Evolutionary conservation across 805 yeast species (phyloP).

Genomic region (Kluyveromyces siamensis): DNA sequence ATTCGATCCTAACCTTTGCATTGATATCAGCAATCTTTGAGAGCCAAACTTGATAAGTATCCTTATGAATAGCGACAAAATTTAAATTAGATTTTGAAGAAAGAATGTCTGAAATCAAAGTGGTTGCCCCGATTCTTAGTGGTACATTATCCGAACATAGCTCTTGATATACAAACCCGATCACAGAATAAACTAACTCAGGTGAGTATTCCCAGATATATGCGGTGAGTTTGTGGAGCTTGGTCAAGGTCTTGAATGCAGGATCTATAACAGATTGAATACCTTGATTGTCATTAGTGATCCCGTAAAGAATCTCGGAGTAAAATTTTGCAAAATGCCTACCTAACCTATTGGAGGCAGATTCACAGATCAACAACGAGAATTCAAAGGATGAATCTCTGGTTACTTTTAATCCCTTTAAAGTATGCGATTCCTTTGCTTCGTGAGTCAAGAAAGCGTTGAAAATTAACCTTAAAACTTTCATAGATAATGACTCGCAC

Average conservation of each 20-base stretch:
- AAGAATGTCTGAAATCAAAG: slow-evolving; percentile 61
- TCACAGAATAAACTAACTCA: slow-evolving; percentile 58
- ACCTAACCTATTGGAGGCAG: slow-evolving; percentile 64
- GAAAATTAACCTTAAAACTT: slow-evolving; percentile 53
- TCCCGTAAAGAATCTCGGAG: slow-evolving; percentile 62
- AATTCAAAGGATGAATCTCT: slow-evolving; percentile 54
- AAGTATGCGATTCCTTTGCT: slow-evolving; percentile 15
- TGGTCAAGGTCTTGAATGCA: slow-evolving; percentile 37
- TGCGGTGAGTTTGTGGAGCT: slow-evolving; percentile 52
- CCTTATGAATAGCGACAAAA: slow-evolving; percentile 48
- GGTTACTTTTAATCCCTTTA: slow-evolving; percentile 22
- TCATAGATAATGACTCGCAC: slow-evolving; percentile 51
- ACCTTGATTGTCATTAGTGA: slow-evolving; percentile 16
- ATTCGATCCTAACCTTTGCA: slow-evolving; percentile 51
- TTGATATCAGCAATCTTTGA: slow-evolving; percentile 66
- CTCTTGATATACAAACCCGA: slow-evolving; percentile 76
- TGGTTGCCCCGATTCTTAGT: slow-evolving; percentile 60
- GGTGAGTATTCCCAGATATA: slow-evolving; percentile 76
- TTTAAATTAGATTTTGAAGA: slow-evolving; percentile 41
- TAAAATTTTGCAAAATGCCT: slow-evolving; percentile 71
- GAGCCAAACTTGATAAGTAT: slow-evolving; percentile 63
- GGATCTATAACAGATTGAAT: slow-evolving; percentile 8
- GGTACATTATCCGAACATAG: slow-evolving; percentile 59
- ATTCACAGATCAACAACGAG: slow-evolving; percentile 57
- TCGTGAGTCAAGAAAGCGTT: slow-evolving; percentile 44